Evolutionary conservation across 345 rosid genomes (phyloP).

Genomic region (Mercurialis annua): DNA sequence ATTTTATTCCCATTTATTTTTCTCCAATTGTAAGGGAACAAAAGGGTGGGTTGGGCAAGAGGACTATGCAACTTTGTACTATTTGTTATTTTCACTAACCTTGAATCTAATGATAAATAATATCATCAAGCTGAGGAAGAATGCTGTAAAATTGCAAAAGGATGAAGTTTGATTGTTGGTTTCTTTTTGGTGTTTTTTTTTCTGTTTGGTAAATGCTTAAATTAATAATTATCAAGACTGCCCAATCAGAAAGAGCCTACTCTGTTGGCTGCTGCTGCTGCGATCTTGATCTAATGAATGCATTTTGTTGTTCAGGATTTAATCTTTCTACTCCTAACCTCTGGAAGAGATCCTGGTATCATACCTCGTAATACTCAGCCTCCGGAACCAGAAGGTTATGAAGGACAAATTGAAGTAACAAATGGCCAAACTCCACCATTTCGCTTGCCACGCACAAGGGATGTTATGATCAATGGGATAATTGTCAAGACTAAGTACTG

Average conservation of each 20-base stretch:
- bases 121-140: background rate
- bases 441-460: slow-evolving; percentile 58
- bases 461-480: slow-evolving; percentile 68
- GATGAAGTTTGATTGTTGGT: background rate
- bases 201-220: slow-evolving; percentile 5
- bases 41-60: background rate
- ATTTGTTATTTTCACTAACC: background rate
- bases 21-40: too few species aligned
- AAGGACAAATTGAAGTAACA: slow-evolving; percentile 36
- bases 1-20: too few species aligned
- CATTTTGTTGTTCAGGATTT: slow-evolving; percentile 55
- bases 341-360: slow-evolving; percentile 97
- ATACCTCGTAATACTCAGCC: slow-evolving; percentile 72
- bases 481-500: slow-evolving; percentile 80
- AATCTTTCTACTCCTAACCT: slow-evolving; percentile 65
- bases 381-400: slow-evolving; percentile 61
- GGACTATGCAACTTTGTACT: background rate
- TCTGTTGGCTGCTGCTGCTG: background rate
- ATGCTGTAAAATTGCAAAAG: background rate
- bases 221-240: background rate
- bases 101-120: background rate
- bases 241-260: background rate
- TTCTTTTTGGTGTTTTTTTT: background rate
- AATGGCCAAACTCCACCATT: slow-evolving; percentile 54
- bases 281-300: slow-evolving; percentile 17